Evolutionary conservation across 2,329 filamentous ascomycete genomes (phyloP).

Genomic region (Penicillium brasilianum): DNA sequence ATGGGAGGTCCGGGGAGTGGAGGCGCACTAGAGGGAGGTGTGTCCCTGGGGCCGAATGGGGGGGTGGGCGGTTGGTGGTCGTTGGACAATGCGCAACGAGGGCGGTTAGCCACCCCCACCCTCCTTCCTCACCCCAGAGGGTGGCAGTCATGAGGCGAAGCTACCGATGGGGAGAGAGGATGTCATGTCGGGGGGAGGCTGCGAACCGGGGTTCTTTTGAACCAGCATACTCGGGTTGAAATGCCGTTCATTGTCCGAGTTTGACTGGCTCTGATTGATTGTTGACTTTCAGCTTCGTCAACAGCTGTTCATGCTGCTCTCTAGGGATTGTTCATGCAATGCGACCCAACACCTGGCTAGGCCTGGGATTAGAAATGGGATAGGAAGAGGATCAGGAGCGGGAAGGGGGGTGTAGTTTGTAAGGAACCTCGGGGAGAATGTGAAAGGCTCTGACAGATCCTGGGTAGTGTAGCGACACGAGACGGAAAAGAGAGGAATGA

Average conservation of each 20-base stretch:
- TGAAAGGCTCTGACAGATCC: neutral
- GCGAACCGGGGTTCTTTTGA: constrained; percentile 3
- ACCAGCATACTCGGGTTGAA: neutral
- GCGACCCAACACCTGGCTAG: constrained; percentile 3
- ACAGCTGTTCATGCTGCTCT: neutral
- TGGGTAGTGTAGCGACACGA: neutral
- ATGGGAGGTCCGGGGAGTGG: too few relatives aligned
- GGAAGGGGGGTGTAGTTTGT: too few relatives aligned
- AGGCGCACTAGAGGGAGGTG: neutral
- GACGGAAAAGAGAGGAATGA: neutral
- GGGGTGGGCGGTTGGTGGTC: neutral
- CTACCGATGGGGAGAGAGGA: neutral
- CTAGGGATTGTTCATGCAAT: neutral
- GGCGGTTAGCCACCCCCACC: constrained; percentile 12
- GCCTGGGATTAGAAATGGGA: neutral
- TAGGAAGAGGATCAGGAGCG: too few relatives aligned
- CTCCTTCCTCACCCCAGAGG: neutral
- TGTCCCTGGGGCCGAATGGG: neutral
- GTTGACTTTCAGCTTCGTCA: neutral
- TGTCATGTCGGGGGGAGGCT: neutral
- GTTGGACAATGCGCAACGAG: constrained; percentile 5
- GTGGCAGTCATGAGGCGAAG: neutral
- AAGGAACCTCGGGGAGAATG: neutral
- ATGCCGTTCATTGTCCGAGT: neutral
- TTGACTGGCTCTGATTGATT: neutral